A percentile compares a stretch with the other conserved stretches of the same genome.
phyloP scores from a whole-genome alignment of 2,329 filamentous ascomycete species.

The Fusarium pseudocircinatum region DNA sequence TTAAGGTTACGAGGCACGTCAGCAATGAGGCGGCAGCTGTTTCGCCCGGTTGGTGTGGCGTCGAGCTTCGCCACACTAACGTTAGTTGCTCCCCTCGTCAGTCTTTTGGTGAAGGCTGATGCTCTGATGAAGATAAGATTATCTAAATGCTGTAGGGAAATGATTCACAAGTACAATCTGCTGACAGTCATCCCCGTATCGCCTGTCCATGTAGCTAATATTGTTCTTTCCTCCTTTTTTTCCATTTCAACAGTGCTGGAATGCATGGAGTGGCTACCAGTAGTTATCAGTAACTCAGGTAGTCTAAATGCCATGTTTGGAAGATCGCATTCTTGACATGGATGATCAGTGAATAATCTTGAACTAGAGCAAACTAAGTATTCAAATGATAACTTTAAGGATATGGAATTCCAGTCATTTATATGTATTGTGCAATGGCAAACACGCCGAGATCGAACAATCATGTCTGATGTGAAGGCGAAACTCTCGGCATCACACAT shows the following conservation, averaged over 20 bases:
- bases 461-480: not conserved
- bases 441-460: not conserved
- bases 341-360: not conserved
- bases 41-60: constrained; percentile 37
- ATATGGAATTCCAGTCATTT: not conserved
- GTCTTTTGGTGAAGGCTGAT: not conserved
- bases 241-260: not conserved
- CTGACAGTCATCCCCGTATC: not conserved
- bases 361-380: not conserved
- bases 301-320: not conserved
- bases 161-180: not conserved
- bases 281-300: not conserved
- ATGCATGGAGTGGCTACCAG: not conserved
- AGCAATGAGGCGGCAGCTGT: constrained; percentile 43
- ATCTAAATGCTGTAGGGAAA: not conserved
- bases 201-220: not conserved
- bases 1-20: constrained; percentile 41
- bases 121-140: not conserved
- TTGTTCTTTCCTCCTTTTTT: too few species aligned
- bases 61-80: constrained; percentile 40
- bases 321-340: not conserved
- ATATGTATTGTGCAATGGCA: not conserved
- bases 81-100: constrained; percentile 9
- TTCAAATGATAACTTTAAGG: not conserved
- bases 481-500: not conserved